phyloP scores from a whole-genome alignment of 1,284 basidiomycete genomes.

The Ganoderma meredithae region DNA sequence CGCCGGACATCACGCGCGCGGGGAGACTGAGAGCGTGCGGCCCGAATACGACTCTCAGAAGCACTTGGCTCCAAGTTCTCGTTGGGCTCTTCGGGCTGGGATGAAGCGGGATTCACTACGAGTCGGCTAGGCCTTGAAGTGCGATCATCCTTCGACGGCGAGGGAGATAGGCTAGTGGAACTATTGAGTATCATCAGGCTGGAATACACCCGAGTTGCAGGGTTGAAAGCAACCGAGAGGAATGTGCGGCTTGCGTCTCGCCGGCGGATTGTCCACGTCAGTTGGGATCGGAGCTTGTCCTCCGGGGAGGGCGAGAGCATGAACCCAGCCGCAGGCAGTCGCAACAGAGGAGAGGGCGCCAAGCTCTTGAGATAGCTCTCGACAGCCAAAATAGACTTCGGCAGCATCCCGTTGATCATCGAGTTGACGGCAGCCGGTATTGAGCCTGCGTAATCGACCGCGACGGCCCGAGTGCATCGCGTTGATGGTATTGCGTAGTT shows the following conservation, averaged over 20 bases:
- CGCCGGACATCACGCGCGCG: slow-evolving; percentile 44
- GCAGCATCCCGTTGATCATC: slow-evolving; percentile 83
- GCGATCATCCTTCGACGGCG: slow-evolving; percentile 29
- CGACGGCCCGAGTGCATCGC: slow-evolving; percentile 86
- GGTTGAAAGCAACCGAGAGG: slow-evolving; percentile 57
- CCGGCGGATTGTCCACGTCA: slow-evolving; percentile 62
- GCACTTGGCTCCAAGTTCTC: slow-evolving; percentile 20
- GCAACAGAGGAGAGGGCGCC: slow-evolving; percentile 68
- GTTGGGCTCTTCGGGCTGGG: slow-evolving; percentile 8
- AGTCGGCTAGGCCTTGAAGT: slow-evolving; percentile 32
- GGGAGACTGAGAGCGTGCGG: slow-evolving; percentile 35
- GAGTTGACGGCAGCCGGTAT: slow-evolving; percentile 90
- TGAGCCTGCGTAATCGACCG: slow-evolving; percentile 89
- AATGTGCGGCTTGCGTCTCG: slow-evolving; percentile 65
- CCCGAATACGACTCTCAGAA: slow-evolving; percentile 24
- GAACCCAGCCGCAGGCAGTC: slow-evolving; percentile 70
- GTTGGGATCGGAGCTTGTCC: slow-evolving; percentile 45
- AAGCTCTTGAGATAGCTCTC: slow-evolving; percentile 74
- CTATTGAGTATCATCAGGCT: slow-evolving; percentile 53
- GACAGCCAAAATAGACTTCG: slow-evolving; percentile 73
- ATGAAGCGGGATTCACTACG: slow-evolving; percentile 16
- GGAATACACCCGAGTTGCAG: slow-evolving; percentile 57
- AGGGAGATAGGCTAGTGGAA: slow-evolving; percentile 21
- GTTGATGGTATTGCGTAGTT: slow-evolving; percentile 97
- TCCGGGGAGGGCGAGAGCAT: slow-evolving; percentile 60